These are phyloP conservation scores for Paramecium octaurelia DNA, from an alignment of 73 alveolate species.

Conservation along the genomic window DNA sequence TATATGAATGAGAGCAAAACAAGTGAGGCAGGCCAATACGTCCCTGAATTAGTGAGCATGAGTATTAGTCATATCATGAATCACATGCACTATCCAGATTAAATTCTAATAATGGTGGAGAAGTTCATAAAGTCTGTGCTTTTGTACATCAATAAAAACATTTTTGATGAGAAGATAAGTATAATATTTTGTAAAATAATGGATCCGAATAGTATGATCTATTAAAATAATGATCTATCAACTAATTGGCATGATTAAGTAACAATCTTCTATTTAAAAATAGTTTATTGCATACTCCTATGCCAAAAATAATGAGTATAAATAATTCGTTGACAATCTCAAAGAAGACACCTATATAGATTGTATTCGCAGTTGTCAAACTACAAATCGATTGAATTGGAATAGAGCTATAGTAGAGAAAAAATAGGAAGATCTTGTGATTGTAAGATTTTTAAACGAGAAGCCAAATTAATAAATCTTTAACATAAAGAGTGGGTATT, in stretches of 20 bases:
- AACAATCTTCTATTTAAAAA: not conserved
- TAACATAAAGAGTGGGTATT: not conserved
- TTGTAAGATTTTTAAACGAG: not conserved
- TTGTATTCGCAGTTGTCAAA: not conserved
- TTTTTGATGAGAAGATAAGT: not conserved
- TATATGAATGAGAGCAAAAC: not conserved
- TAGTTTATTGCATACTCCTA: not conserved
- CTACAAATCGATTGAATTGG: conserved; percentile 14
- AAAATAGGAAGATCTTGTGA: not conserved
- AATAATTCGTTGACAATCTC: not conserved
- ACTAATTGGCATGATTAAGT: not conserved
- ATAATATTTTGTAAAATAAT: not conserved
- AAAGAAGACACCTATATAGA: not conserved
- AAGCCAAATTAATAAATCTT: not conserved
- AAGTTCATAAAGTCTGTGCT: not conserved
- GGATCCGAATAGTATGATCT: conserved; percentile 7
- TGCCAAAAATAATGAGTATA: not conserved
- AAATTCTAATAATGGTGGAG: not conserved
- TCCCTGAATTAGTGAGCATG: not conserved
- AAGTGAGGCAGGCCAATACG: not conserved
- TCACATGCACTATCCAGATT: conserved; percentile 4
- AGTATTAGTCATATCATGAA: not conserved
- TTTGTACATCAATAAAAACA: not conserved
- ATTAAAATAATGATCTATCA: not conserved
- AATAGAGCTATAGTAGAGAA: not conserved